phyloP scores from a whole-genome alignment of 805 yeast genomes.

The Schwanniomyces yamadae region DNA sequence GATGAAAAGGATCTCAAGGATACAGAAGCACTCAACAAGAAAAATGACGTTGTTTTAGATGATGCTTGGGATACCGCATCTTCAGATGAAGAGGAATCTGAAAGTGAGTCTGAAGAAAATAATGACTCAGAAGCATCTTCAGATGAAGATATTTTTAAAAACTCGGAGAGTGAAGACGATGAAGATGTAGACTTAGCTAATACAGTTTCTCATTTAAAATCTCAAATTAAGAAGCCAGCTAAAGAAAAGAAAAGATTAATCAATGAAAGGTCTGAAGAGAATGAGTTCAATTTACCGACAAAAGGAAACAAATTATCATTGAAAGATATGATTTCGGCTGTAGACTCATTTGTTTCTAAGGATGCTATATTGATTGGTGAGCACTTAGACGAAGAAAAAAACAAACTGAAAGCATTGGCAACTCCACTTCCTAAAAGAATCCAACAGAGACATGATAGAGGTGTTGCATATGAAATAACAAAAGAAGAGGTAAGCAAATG shows the following conservation, averaged over 20 bases:
- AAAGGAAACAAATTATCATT: slow-evolving; percentile 58
- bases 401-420: slow-evolving; percentile 50
- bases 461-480: slow-evolving; percentile 87
- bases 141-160: slow-evolving; percentile 28
- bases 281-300: slow-evolving; percentile 67
- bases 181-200: slow-evolving; percentile 52
- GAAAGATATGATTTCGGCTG: slow-evolving; percentile 72
- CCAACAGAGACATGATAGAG: slow-evolving; percentile 80
- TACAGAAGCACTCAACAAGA: slow-evolving; percentile 12
- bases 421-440: slow-evolving; percentile 86
- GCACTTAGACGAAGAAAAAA: slow-evolving; percentile 26
- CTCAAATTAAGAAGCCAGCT: slow-evolving; percentile 32
- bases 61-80: slow-evolving; percentile 31
- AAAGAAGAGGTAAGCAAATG: slow-evolving; percentile 85
- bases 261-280: slow-evolving; percentile 58
- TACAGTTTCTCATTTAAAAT: slow-evolving; percentile 44
- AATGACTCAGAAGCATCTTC: slow-evolving; percentile 24
- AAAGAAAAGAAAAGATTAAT: slow-evolving; percentile 47
- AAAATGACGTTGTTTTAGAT: slow-evolving; percentile 26
- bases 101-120: slow-evolving; percentile 18
- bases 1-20: slow-evolving; percentile 53
- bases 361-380: slow-evolving; percentile 51
- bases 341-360: slow-evolving; percentile 48
- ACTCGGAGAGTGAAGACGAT: slow-evolving; percentile 39
- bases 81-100: slow-evolving; percentile 15